Evolutionary conservation across 176 grass and related monocot genomes (phyloP).

Genomic region (Otatea glauca): DNA sequence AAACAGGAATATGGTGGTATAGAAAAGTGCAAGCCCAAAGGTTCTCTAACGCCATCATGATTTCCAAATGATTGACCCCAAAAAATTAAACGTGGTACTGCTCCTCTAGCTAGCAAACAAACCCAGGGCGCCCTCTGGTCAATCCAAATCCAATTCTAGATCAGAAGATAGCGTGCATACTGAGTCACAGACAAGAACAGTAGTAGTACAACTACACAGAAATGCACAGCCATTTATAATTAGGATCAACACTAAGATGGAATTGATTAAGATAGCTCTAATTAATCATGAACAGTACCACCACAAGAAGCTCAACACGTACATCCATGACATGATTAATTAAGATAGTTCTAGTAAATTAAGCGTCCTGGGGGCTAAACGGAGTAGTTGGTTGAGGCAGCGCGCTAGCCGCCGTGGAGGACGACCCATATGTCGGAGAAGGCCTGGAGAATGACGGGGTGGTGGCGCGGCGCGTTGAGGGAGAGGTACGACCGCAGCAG

Average conservation of each 20-base stretch:
- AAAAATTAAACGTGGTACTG: constrained; percentile 42
- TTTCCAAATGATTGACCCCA: constrained; percentile 49
- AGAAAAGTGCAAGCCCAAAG: neutral
- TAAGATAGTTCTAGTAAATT: neutral
- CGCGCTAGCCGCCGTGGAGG: constrained; percentile 59
- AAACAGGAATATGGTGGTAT: neutral
- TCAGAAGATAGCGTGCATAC: constrained; percentile 24
- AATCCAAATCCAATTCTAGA: constrained; percentile 45
- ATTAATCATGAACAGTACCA: neutral
- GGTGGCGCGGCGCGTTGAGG: constrained; percentile 79
- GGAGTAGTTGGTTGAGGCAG: neutral
- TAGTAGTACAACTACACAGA: neutral
- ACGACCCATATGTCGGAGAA: constrained; percentile 97
- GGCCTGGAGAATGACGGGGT: constrained; percentile 90
- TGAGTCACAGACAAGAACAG: constrained; percentile 20
- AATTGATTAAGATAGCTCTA: constrained; percentile 8
- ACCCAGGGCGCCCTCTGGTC: constrained; percentile 6
- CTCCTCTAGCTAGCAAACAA: constrained; percentile 41
- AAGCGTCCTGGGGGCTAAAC: neutral
- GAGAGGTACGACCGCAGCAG: constrained; percentile 86
- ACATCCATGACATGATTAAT: neutral
- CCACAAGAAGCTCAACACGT: neutral
- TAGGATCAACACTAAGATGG: neutral
- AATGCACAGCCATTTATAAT: neutral
- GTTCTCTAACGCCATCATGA: neutral